Conservation (phyloP, 148 eudicot genomes). For the Arbutus unedo region DNA sequence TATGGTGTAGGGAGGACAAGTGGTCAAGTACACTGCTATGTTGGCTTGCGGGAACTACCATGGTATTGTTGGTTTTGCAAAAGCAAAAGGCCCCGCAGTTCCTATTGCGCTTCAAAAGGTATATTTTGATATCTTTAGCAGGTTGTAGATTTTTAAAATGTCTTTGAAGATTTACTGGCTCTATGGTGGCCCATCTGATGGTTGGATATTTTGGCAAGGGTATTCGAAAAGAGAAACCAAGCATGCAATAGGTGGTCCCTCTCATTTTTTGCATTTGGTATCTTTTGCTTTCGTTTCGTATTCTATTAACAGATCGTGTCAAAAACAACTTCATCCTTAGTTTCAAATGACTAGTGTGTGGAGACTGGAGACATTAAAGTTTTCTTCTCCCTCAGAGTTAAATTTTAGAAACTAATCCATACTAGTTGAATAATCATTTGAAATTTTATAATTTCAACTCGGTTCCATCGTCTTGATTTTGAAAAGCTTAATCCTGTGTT, state of each 20-base stretch:
- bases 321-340: background rate
- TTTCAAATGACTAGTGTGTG: background rate
- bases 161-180: background rate
- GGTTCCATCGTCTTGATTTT: background rate
- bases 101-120: constrained; percentile 89
- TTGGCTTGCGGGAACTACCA: constrained; percentile 91
- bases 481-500: background rate
- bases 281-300: background rate
- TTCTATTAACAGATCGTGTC: background rate
- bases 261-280: background rate
- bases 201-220: background rate
- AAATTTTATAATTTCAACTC: background rate
- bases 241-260: background rate
- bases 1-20: constrained; percentile 72
- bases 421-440: background rate
- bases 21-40: constrained; percentile 69
- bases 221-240: background rate
- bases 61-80: constrained; percentile 86
- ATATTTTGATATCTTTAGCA: constrained; percentile 15
- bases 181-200: background rate
- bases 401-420: background rate
- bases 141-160: background rate
- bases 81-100: constrained; percentile 79
- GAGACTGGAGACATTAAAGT: background rate
- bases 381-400: background rate